Base-by-base conservation (phyloP, 768 basidiomycete genomes). In the Russula sp. region DNA sequence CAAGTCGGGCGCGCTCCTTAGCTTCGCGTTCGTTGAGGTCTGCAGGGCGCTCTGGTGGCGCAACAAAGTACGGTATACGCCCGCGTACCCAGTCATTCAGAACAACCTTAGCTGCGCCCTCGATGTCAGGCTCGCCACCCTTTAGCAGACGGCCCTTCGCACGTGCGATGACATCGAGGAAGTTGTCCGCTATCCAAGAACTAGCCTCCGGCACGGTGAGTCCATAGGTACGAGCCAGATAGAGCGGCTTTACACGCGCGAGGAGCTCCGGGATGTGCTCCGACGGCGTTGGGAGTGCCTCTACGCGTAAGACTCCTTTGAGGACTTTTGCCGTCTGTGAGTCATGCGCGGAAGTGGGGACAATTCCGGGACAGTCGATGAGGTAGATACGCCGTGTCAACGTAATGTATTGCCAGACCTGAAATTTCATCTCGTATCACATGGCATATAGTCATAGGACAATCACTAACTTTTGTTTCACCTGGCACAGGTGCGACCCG, bases 371-470 rank as follows among this genome's bases (percentile, higher is more conserved):
- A 72, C 97, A 99, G 75, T 99, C 97, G 76, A 99, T 98, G 67
- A 99, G 87, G 78, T 98, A 99, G 72, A 99, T 99, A 57, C 90
- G 83, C 65, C 88, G 84, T 62, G 95, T 99, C 45, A 99, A 78
- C 34, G 93, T 95, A 77, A 99, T 98, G 75, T 99, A 99, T 81
- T 99, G 96, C 97, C 97, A 99, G 67, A 98, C 95, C 75, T 75
- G 59, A 16, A 11, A 10, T 29, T 35, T 10, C 32, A 50, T 36
- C 11, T 58, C 20, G 36, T 32, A 34, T 52, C 50, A 39, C n/a
- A 14, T 5, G 36, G 25, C 43, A 34, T 25, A 34, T 2, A 50
- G 20, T 39, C 5, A 13, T 16, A 8, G 34, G 2, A 29, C 1
- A 36, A 38, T 35, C 5, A 58, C 61, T 38, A 16, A 80, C 75